Conservation (phyloP, 345 rosid species). For the Bruguiera sexangula region DNA sequence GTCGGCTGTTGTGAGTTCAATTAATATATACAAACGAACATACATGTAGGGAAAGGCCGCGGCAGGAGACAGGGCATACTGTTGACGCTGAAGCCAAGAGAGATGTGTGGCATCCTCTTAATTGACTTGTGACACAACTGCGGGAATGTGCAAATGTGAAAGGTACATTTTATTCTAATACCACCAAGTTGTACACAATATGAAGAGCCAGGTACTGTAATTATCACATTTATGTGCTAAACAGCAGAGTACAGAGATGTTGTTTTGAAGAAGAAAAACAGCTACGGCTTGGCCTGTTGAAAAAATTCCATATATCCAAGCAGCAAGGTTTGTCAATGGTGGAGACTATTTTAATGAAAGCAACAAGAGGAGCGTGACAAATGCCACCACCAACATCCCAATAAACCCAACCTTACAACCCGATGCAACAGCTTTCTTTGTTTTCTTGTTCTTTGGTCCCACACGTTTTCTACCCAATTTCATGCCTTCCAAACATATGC, state of each 20-base stretch:
- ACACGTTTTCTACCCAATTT: slow-evolving; percentile 5
- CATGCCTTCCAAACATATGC: slow-evolving; percentile 12
- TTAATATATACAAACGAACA: not conserved
- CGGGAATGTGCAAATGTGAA: too few relatives aligned
- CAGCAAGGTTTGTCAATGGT: too few relatives aligned
- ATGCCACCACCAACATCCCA: slow-evolving; percentile 2
- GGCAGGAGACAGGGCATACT: not conserved
- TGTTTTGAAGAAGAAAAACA: too few relatives aligned
- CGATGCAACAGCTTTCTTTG: not conserved
- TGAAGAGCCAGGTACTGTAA: too few relatives aligned
- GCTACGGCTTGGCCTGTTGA: too few relatives aligned
- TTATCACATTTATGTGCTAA: too few relatives aligned
- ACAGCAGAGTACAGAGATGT: too few relatives aligned
- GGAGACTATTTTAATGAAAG: too few relatives aligned
- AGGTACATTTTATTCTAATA: too few relatives aligned
- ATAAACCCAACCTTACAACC: slow-evolving; percentile 4
- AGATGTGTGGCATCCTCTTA: not conserved
- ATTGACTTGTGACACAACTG: not conserved
- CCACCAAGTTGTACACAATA: too few relatives aligned
- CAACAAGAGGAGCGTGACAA: not conserved
- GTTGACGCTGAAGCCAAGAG: slow-evolving; percentile 2
- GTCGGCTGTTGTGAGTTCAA: not conserved
- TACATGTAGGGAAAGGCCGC: slow-evolving; percentile 12
- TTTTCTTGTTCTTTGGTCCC: not conserved
- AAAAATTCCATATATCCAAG: too few relatives aligned